Evolutionary conservation across 345 rosid genomes (phyloP).

Genomic region (Melastoma malabathricum): DNA sequence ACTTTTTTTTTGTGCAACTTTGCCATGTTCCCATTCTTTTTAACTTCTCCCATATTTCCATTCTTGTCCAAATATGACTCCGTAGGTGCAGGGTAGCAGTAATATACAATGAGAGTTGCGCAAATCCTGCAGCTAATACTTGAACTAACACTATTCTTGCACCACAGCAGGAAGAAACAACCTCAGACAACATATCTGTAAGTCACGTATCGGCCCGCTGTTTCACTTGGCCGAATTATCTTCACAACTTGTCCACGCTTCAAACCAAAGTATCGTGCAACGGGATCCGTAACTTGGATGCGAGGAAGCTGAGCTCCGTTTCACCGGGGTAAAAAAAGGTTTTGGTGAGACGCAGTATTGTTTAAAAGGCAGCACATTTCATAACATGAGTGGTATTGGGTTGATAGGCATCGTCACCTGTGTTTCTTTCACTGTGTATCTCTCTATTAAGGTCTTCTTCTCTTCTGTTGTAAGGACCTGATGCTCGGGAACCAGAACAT

Average conservation of each 20-base stretch:
- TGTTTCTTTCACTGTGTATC: conserved; percentile 34
- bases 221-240: conserved; percentile 24
- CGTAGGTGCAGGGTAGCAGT: too few relatives aligned
- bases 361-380: too few relatives aligned
- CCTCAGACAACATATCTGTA: conserved; percentile 20
- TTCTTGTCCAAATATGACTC: too few relatives aligned
- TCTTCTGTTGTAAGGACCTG: conserved; percentile 27
- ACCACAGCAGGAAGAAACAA: too few relatives aligned
- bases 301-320: conserved; percentile 16
- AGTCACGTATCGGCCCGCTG: conserved; percentile 23
- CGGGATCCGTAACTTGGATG: conserved; percentile 21
- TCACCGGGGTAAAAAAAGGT: background rate
- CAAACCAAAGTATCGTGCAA: conserved; percentile 22
- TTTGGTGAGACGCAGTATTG: too few relatives aligned
- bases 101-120: too few relatives aligned
- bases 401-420: conserved; percentile 11
- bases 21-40: too few relatives aligned
- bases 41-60: too few relatives aligned
- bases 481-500: conserved; percentile 35
- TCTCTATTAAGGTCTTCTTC: conserved; percentile 31
- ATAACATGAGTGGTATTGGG: too few relatives aligned
- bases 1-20: too few relatives aligned
- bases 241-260: conserved; percentile 25
- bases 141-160: too few relatives aligned
- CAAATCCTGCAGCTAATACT: too few relatives aligned